Evolutionary conservation across 108 stramenopile species (phyloP).

Genomic region (Cyclotella kingstonii): DNA sequence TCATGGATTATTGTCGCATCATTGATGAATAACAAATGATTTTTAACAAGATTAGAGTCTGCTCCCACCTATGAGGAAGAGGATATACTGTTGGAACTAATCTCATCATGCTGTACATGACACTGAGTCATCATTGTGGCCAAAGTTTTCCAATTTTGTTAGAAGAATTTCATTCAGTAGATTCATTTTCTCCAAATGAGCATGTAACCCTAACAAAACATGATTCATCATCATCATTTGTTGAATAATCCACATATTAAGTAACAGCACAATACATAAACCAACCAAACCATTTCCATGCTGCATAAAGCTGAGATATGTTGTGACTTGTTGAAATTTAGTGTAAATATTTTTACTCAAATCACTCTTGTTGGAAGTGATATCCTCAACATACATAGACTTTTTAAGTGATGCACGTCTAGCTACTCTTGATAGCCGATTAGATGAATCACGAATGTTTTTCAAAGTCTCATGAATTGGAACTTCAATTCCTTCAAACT

Average conservation of each 20-base stretch:
- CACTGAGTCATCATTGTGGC: neutral
- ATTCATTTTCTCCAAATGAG: conserved; percentile 8
- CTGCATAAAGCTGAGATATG: conserved; percentile 2
- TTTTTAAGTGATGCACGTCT: neutral
- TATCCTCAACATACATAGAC: too few species aligned
- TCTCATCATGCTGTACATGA: neutral
- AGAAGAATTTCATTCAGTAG: neutral
- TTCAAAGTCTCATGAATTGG: conserved; percentile 12
- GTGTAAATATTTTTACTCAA: neutral
- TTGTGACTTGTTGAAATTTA: neutral
- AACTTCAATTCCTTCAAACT: conserved; percentile 10
- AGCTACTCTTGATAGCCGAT: conserved; percentile 15
- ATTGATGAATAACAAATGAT: too few species aligned
- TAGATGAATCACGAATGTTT: conserved; percentile 18
- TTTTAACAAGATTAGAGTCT: too few species aligned
- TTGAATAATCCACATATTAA: conserved; percentile 14
- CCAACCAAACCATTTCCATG: neutral
- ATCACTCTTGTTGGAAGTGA: neutral
- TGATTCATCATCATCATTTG: conserved; percentile 20
- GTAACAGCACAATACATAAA: neutral
- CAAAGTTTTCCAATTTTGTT: neutral
- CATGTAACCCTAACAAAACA: conserved; percentile 14
- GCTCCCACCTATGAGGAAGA: too few species aligned
- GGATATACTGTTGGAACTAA: neutral
- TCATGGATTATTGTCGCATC: too few species aligned